Evolutionary conservation across 1,284 basidiomycete genomes (phyloP), one percentile per base, ranked within the genome.

Genomic region (Cutaneotrichosporon cavernicola): DNA sequence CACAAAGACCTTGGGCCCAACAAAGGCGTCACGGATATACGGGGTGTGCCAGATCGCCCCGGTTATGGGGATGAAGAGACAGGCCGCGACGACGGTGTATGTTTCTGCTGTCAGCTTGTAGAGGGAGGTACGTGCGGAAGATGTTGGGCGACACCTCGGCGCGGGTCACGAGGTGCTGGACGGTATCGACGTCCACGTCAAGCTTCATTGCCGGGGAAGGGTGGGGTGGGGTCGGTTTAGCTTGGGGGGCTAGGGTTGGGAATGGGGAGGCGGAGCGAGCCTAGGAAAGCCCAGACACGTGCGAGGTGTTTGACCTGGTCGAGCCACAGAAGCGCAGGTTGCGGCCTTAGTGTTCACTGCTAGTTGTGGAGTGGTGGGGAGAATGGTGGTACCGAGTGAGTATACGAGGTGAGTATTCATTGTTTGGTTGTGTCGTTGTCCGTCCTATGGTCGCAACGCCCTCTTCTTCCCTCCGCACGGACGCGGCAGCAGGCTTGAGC

Each of bases 31-130:
- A 21, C 78, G 61, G 34, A 80, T 40, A 43, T 78, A 65, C 1
- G 79, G 79, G 26, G 77, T 64, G 62, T 78, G 77, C 80, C 80
- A 81, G 2, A 74, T 70, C 21, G 78, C 68, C n/a, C 75, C 67
- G 16, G 76, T 74, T 0, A 68, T 71, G 40, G 77, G 51, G 61
- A 79, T 72, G 72, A 78, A 76, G n/a, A 79, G 72, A 58, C 74
- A 75, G 36, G 74, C 77, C 7, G 73, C 77, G 58, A 81, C 77
- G 64, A 81, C 66, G 6, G 78, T 81, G 61, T 79, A 73, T 10
- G 71, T 73, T 49, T 80, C 79, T 81, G 67, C 1, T 26, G 52
- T 61, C 30, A 62, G 56, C n/a, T 13, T 8, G 14, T 22, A 1
- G 1, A 21, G 8, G 13, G 18, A 22, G 1, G 11, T 30, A 59